Evolutionary conservation across 2,329 filamentous ascomycete species (phyloP), one percentile per base, ranked within the genome.

Genomic region (Beauveria scarabaeidicola): DNA sequence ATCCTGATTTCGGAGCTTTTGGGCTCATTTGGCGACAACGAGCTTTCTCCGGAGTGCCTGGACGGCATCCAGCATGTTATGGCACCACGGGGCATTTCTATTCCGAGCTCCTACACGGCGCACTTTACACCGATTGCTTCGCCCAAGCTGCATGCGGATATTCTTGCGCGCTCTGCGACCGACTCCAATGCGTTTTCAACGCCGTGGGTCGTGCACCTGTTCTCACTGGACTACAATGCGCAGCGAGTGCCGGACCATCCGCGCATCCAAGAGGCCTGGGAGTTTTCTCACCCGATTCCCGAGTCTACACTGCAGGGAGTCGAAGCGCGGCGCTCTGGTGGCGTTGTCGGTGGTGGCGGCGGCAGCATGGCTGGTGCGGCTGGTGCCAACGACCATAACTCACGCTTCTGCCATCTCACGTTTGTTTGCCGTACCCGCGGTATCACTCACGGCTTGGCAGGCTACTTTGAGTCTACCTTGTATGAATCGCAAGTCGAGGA

Each of bases 391-490:
- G 88, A 95, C 64, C 93, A 97, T 74, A 97, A 97, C 72, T 82
- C 86, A 9, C 83, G 95, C n/a, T 86, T 87, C 66, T 88, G 88
- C 65, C 86, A 87, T 57, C 75, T 93, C 53, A 86, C 83, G 0
- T 99, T 97, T 73, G 86, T 88, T 3, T 89, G 90, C 65, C 81
- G 84, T 52, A 82, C 90, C 61, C 82, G 90, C 27, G 93, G 93
- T 40, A 87, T 94, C 8, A 89, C 92, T 40, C 94, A 99, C 71
- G 94, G 94, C 2, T 75, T 99, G 46, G 94, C 86, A 0, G 94
- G 93, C 0, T 99, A 97, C 72, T 99, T 99, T 71, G 94, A 99
- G 75, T 91, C 91, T 0, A 90, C 96, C n/a, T 80, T 99, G 21
- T 99, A 97, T 70, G 81, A 81, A 65, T 81, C 79, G 13, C 74